These are phyloP conservation scores for Crithidia expoeki DNA, from an alignment of 208 protist species.

Conservation along the genomic window DNA sequence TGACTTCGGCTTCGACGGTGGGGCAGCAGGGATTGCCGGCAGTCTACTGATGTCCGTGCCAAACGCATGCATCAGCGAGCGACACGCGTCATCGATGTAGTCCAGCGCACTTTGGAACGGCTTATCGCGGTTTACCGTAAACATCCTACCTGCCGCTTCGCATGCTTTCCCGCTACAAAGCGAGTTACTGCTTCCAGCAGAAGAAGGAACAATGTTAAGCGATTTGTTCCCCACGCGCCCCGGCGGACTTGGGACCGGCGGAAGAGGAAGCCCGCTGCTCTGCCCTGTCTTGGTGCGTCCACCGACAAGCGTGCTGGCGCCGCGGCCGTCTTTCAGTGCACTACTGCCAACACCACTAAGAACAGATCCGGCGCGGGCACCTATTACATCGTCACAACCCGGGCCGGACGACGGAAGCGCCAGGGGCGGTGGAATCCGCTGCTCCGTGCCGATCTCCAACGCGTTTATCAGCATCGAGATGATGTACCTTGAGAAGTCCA, in stretches of 20 bases:
- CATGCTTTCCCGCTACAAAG: not conserved
- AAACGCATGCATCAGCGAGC: conserved; percentile 26
- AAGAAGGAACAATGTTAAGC: not conserved
- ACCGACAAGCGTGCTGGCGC: conserved; percentile 3
- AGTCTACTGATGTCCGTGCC: conserved; percentile 30
- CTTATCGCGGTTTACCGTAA: conserved; percentile 23
- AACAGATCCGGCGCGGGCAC: not conserved
- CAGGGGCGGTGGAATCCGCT: conserved; percentile 16
- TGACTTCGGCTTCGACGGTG: conserved; percentile 31
- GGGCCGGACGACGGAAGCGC: conserved; percentile 3
- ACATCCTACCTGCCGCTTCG: not conserved
- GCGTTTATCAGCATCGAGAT: conserved; percentile 30
- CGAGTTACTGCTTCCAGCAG: not conserved
- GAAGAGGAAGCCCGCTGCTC: conserved; percentile 2
- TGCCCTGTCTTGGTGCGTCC: conserved; percentile 15
- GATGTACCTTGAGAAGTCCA: conserved; percentile 31
- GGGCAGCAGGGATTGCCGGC: conserved; percentile 27
- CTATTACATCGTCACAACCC: not conserved
- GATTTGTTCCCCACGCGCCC: conserved; percentile 7
- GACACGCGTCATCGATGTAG: conserved; percentile 52
- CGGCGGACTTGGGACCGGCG: conserved; percentile 12
- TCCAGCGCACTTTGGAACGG: conserved; percentile 42
- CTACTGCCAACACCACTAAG: not conserved
- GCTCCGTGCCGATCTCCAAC: conserved; percentile 29
- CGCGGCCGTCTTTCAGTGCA: conserved; percentile 5